Evolutionary conservation across 129 eudicot genomes (phyloP).

Genomic region (Arctium lappa): DNA sequence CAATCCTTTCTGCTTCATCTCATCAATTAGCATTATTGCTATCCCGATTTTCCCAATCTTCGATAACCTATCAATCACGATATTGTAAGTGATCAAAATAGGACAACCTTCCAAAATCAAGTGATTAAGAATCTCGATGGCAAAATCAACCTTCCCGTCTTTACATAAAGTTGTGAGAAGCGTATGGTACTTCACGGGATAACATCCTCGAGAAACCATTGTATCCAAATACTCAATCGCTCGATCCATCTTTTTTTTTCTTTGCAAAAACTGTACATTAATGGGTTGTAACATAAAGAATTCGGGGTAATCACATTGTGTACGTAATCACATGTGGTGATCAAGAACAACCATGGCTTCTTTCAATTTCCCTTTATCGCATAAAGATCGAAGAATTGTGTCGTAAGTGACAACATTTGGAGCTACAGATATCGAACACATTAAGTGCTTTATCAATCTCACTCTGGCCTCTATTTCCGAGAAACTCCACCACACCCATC

Average conservation of each 20-base stretch:
- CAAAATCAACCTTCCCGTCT: constrained; percentile 80
- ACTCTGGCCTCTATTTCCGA: background rate
- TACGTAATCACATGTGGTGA: constrained; percentile 70
- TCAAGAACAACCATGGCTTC: constrained; percentile 73
- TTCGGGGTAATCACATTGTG: constrained; percentile 77
- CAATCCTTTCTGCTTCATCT: constrained; percentile 73
- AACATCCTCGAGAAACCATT: constrained; percentile 78
- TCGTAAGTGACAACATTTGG: constrained; percentile 86
- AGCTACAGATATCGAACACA: constrained; percentile 71
- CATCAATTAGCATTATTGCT: constrained; percentile 59
- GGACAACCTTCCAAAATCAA: constrained; percentile 73
- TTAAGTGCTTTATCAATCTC: constrained; percentile 60
- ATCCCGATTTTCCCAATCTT: constrained; percentile 62
- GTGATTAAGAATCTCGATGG: constrained; percentile 64
- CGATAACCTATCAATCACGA: constrained; percentile 75
- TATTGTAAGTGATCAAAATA: constrained; percentile 77
- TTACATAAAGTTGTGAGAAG: constrained; percentile 75
- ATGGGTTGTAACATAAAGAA: constrained; percentile 75
- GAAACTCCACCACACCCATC: too few relatives aligned
- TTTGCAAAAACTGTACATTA: constrained; percentile 77
- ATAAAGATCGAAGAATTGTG: constrained; percentile 61
- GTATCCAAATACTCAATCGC: constrained; percentile 75
- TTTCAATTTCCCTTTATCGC: constrained; percentile 68
- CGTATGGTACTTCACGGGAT: constrained; percentile 77
- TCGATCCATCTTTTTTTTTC: constrained; percentile 75